Evolutionary conservation across 2,329 filamentous ascomycete genomes (phyloP).

Genomic region (Coniochaeta sp.): DNA sequence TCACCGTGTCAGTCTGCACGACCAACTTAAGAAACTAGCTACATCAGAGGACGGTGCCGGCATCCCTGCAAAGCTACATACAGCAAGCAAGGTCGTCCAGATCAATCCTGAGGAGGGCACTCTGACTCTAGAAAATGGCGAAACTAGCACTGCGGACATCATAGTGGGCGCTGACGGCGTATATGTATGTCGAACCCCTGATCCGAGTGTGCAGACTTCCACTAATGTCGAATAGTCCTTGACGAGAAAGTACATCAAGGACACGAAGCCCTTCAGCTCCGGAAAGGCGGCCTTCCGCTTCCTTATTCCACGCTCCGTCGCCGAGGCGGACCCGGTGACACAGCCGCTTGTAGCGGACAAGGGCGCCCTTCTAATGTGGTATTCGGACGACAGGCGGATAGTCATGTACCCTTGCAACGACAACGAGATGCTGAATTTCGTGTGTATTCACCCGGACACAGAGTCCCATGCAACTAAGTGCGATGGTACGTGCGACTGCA

Average conservation of each 20-base stretch:
- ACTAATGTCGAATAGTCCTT: conserved; percentile 13
- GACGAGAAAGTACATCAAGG: conserved; percentile 16
- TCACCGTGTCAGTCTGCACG: conserved; percentile 46
- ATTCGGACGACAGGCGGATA: conserved; percentile 30
- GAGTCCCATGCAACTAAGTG: conserved; percentile 23
- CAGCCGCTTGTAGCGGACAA: conserved; percentile 20
- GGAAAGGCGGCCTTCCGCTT: conserved; percentile 53
- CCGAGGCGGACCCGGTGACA: conserved; percentile 24
- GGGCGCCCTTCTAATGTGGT: conserved; percentile 29
- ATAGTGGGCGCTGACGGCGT: conserved; percentile 49
- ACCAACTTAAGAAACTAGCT: conserved; percentile 39
- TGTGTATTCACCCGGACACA: conserved; percentile 41
- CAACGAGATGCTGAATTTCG: conserved; percentile 38
- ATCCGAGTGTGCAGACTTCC: not conserved
- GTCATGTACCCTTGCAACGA: conserved; percentile 39
- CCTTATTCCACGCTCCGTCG: conserved; percentile 31
- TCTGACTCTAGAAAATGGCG: conserved; percentile 35
- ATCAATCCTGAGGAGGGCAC: conserved; percentile 30
- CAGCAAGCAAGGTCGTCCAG: conserved; percentile 31
- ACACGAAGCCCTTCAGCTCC: conserved; percentile 17
- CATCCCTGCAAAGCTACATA: conserved; percentile 27
- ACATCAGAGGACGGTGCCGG: conserved; percentile 22
- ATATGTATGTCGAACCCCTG: conserved; percentile 15
- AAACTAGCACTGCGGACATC: conserved; percentile 34
- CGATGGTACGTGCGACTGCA: conserved; percentile 11